These are phyloP conservation scores for Leptographium galeiforme DNA, from an alignment of 2,329 filamentous ascomycete species.

Conservation along the genomic window DNA sequence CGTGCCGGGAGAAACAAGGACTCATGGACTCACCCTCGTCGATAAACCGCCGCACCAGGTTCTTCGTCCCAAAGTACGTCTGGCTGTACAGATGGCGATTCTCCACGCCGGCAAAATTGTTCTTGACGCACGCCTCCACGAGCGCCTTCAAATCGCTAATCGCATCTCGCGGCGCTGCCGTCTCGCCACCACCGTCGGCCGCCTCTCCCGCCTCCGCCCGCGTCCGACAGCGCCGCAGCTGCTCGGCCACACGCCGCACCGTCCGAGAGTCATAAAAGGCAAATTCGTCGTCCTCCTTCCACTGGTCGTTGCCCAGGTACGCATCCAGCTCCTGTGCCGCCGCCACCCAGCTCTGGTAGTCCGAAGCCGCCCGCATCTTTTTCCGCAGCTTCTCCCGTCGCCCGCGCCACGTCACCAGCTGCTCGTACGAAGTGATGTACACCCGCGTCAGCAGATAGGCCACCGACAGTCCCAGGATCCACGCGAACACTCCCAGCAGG, in stretches of 20 bases:
- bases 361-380: constrained; percentile 56
- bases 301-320: constrained; percentile 66
- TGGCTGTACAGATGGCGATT: constrained; percentile 92
- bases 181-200: constrained; percentile 17
- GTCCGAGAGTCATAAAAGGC: constrained; percentile 84
- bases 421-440: constrained; percentile 89
- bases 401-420: constrained; percentile 81
- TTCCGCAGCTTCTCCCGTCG: constrained; percentile 57
- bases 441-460: constrained; percentile 70
- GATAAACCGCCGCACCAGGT: constrained; percentile 77
- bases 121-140: constrained; percentile 86
- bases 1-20: not conserved
- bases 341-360: constrained; percentile 71
- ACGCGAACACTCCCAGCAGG: constrained; percentile 63
- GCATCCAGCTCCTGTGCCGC: constrained; percentile 68
- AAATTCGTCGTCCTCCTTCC: constrained; percentile 67
- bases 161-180: constrained; percentile 11
- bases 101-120: constrained; percentile 92
- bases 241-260: constrained; percentile 60
- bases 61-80: constrained; percentile 96
- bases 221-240: constrained; percentile 54
- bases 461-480: constrained; percentile 61
- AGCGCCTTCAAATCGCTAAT: constrained; percentile 56
- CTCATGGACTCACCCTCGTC: constrained; percentile 49
- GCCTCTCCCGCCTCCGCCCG: constrained; percentile 38